Base-by-base conservation (phyloP, 2,329 filamentous ascomycete genomes). In the Amylocarpus encephaloides region DNA sequence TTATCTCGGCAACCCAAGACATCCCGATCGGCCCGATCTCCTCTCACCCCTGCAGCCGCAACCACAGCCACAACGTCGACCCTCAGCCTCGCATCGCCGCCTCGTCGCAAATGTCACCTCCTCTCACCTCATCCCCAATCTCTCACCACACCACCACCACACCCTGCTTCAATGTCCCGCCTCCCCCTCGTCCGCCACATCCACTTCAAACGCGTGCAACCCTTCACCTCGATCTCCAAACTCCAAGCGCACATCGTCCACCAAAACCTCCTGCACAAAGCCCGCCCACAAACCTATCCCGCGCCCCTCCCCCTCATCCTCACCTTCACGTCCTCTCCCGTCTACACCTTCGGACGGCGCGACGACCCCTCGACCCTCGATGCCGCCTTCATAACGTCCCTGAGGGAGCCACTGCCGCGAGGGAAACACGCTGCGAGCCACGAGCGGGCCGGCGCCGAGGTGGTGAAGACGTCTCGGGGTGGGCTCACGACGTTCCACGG, bases 401-500 rank as follows among this genome's bases (percentile, higher is more conserved):
- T 54, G 53, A 19, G 56, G 2, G 32, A 30, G 9, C 49, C 52
- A 3, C 58, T 55, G 38, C 44, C 43, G 10, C 10, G 15, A 5
- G 1, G 10, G 3, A n/a, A 19, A 26, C 26, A 15, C 6, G 6
- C 38, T 1, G 30, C 6, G 16, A 15, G 34, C 18, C 11, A 13
- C 29, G 22, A n/a, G 18, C 29, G 5, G 13, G 11, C 34, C 12
- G 6, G 33, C n/a, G 59, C 63, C 3, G 52, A 60, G 1, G 45
- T 66, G 49, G 66, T 73, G 3, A 66, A 68, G 7, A 64, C 71
- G 11, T 67, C 69, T n/a, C 83, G 93, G 48, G 93, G 93, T 54
- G 93, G 93, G 0, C 82, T 95, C 58, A 91, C 88, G 0, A 97
- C 93, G 2, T 97, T 95, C 71, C 93, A 98, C 66, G 93, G 92